phyloP scores from a whole-genome alignment of 305 asterid species.

The Solanum hybrid region DNA sequence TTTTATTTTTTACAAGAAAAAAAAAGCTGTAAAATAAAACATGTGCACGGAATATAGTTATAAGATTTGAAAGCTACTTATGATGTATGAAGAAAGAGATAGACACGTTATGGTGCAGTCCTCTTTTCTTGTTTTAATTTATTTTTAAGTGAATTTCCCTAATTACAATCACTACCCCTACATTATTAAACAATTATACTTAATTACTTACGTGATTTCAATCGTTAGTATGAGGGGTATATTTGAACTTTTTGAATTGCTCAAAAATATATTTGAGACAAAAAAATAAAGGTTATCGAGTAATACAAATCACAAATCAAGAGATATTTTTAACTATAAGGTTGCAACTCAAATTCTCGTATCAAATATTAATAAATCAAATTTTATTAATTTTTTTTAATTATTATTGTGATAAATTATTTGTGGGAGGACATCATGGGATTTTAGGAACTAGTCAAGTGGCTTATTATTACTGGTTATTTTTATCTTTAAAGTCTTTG shows the following conservation, averaged over 20 bases:
- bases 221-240: background rate
- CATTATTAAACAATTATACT: background rate
- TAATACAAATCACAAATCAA: no score
- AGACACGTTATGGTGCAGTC: constrained; percentile 19
- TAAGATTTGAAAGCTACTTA: constrained; percentile 34
- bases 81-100: constrained; percentile 34
- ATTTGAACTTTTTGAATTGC: background rate
- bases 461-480: background rate
- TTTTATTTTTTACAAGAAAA: background rate
- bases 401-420: background rate
- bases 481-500: background rate
- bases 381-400: background rate
- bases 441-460: background rate
- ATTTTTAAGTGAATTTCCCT: background rate
- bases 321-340: rapidly evolving
- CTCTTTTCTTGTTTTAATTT: background rate
- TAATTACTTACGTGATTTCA: background rate
- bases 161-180: background rate
- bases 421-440: background rate
- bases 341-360: background rate
- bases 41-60: constrained; percentile 27
- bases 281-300: background rate
- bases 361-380: background rate
- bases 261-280: background rate
- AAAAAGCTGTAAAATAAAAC: background rate